Base-by-base conservation (phyloP, 495 filamentous ascomycete genomes). In the Lineolata rhizophorae region DNA sequence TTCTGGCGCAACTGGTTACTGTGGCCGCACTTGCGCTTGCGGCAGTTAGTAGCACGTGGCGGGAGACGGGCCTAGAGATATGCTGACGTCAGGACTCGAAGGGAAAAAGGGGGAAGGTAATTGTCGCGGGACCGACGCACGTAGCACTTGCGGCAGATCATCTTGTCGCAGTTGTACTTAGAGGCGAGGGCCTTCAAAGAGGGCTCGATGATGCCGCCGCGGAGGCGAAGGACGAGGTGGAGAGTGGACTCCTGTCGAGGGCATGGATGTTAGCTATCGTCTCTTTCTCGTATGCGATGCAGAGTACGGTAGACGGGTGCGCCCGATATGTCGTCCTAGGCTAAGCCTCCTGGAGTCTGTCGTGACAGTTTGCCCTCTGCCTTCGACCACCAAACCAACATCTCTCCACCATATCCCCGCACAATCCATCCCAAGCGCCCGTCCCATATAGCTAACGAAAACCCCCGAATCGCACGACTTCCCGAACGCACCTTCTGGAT, bases 121-220 rank as follows among this genome's bases (percentile, higher is more conserved):
- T n/a, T n/a, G n/a, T n/a, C n/a, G n/a, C n/a, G n/a, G n/a, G n/a
- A n/a, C n/a, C n/a, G n/a, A n/a, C 73, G 45, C 67, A 83, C 78
- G 59, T 93, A 94, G 74, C 85, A 97, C 72, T 97, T 94, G 65
- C 87, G 85, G 77, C 87, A 97, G 61, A 97, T 92, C 72, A 79
- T 79, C 77, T 97, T 97, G 41, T 97, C 87, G 76, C 85, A 94
- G 69, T 97, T 97, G 72, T 83, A 95, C 68, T 93, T 94, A 64
- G 71, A 77, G 44, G 87, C 87, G 42, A 97, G 75, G 38, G 82
- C 90, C 72, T 97, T 97, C 49, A 97, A 71, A 47, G 82, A 92
- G 49, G 87, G 87, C 68, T 97, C 87, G 53, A 97, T 97, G 65
- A 97, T 84, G 64, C 87, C 87, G 62, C 87, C 87, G 67, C 87